A percentile compares a stretch with the other conserved stretches of the same genome.
These are phyloP conservation scores for Penicillium verrucosum DNA, from an alignment of 2,329 filamentous ascomycete species.

Conservation along the genomic window DNA sequence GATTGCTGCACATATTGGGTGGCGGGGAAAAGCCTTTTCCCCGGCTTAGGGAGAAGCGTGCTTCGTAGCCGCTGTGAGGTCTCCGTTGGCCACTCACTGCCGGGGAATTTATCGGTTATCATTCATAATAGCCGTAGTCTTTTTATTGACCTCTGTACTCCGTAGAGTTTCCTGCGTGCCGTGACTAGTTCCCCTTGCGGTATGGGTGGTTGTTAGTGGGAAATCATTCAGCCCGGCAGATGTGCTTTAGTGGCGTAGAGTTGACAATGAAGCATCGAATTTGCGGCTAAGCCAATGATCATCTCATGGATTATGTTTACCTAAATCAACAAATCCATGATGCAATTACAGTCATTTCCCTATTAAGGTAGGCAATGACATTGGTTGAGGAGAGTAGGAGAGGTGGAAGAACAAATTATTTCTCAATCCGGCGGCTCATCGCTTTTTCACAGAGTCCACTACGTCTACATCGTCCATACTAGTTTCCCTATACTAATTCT, in stretches of 20 bases:
- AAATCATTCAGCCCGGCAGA: slow-evolving; percentile 16
- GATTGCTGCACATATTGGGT: background rate
- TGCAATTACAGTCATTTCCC: background rate
- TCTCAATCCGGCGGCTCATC: slow-evolving; percentile 17
- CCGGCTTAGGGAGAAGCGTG: slow-evolving; percentile 6
- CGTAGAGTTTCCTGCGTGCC: background rate
- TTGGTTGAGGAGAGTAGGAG: background rate
- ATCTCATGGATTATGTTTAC: background rate
- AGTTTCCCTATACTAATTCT: no score
- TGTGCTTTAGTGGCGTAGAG: background rate
- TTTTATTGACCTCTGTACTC: background rate
- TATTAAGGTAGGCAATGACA: background rate
- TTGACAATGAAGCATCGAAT: background rate
- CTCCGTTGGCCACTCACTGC: background rate
- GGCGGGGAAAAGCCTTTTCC: slow-evolving; percentile 29
- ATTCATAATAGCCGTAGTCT: background rate
- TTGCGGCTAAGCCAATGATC: background rate
- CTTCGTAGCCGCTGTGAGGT: background rate
- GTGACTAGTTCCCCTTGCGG: slow-evolving; percentile 4
- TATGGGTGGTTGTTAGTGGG: background rate
- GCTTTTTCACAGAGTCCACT: slow-evolving; percentile 5
- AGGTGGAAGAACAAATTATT: slow-evolving; percentile 14
- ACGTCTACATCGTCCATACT: background rate
- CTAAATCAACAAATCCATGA: background rate
- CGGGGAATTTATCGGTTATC: background rate